A percentile compares a stretch with the other conserved stretches of the same genome.
Conservation (phyloP, 306 rosid genomes). For the Lupinus albus region DNA sequence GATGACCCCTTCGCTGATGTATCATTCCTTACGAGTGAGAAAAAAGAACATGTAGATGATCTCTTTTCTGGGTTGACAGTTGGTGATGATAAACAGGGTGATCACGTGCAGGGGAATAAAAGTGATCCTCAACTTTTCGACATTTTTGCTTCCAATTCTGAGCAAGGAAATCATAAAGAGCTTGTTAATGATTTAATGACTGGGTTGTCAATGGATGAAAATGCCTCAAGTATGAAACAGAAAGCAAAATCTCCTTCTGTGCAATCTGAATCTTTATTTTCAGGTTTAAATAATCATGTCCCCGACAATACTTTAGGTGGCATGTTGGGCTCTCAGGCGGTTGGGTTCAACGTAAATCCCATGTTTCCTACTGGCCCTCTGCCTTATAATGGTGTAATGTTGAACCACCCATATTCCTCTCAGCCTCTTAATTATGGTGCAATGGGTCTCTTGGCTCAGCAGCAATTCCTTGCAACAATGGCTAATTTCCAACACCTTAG, state of each 20-base stretch:
- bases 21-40: slow-evolving; percentile 68
- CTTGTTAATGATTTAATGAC: slow-evolving; percentile 62
- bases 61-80: slow-evolving; percentile 83
- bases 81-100: slow-evolving; percentile 57
- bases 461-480: slow-evolving; percentile 80
- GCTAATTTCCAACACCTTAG: slow-evolving; percentile 76
- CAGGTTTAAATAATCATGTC: slow-evolving; percentile 52
- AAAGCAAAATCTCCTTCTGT: slow-evolving; percentile 51
- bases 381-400: slow-evolving; percentile 66
- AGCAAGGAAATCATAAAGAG: slow-evolving; percentile 52
- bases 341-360: slow-evolving; percentile 58
- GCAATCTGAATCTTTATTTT: slow-evolving; percentile 54
- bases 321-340: slow-evolving; percentile 61
- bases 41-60: slow-evolving; percentile 65
- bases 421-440: slow-evolving; percentile 79
- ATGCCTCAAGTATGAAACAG: slow-evolving; percentile 51
- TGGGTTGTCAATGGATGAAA: slow-evolving; percentile 66
- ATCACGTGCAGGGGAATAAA: slow-evolving; percentile 45
- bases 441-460: slow-evolving; percentile 83
- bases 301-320: slow-evolving; percentile 54
- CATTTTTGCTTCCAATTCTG: slow-evolving; percentile 63
- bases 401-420: slow-evolving; percentile 72
- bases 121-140: slow-evolving; percentile 64
- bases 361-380: slow-evolving; percentile 61
- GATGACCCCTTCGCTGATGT: slow-evolving; percentile 97